Percentiles rank a stretch among this genome's conserved stretches.
Conservation (phyloP, 148 eudicot genomes). For the Rhododendron ovatum region DNA sequence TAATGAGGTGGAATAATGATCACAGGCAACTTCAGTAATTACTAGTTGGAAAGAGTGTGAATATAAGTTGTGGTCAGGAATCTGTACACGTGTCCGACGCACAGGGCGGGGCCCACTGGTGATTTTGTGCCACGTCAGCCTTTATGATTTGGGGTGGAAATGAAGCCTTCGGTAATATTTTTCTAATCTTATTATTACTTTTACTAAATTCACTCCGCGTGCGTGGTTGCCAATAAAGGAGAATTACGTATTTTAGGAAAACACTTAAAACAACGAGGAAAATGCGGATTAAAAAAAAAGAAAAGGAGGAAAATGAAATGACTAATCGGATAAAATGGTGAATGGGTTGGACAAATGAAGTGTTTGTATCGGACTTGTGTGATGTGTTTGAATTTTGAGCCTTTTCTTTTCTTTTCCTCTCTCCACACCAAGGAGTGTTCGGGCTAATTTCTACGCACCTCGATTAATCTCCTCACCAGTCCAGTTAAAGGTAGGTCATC, state of each 20-base stretch:
- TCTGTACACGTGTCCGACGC: constrained; percentile 1
- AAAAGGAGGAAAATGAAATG: too few species aligned
- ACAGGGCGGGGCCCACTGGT: neutral
- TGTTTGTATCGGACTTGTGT: neutral
- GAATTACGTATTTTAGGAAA: too few species aligned
- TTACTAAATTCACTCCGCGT: neutral
- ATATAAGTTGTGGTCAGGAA: neutral
- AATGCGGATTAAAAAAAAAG: too few species aligned
- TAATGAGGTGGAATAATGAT: too few species aligned
- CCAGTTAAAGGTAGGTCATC: neutral
- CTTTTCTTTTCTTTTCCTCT: neutral
- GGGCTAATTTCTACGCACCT: neutral
- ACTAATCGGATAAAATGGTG: neutral
- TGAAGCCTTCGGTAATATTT: neutral
- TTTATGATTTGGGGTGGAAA: neutral
- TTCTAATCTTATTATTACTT: neutral
- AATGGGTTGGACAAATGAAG: neutral
- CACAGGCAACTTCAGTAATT: neutral
- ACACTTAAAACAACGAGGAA: too few species aligned
- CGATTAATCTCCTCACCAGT: rapidly evolving
- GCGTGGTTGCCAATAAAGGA: neutral
- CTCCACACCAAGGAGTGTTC: too few species aligned
- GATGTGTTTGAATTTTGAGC: neutral
- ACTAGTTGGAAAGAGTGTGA: neutral
- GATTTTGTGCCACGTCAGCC: constrained; percentile 1